phyloP scores from a whole-genome alignment of 257 asterid genomes.

The Solanum megistacrolobum region DNA sequence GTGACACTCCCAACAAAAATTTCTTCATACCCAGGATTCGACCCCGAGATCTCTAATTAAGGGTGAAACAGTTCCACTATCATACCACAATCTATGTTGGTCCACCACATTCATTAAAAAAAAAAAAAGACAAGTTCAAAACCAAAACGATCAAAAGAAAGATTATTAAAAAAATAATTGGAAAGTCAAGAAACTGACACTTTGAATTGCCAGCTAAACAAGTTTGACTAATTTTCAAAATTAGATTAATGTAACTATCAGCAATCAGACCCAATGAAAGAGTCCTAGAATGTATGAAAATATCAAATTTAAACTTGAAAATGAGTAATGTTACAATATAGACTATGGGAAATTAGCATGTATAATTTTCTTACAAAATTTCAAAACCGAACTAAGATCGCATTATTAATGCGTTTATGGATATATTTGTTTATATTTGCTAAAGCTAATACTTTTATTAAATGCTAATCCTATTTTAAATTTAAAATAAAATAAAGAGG shows the following conservation, averaged over 20 bases:
- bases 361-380: too few relatives aligned
- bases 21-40: too few relatives aligned
- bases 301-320: too few relatives aligned
- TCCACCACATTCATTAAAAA: neutral
- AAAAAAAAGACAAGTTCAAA: neutral
- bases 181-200: neutral
- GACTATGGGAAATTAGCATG: neutral
- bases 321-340: too few relatives aligned
- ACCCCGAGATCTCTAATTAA: too few relatives aligned
- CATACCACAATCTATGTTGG: neutral
- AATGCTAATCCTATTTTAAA: too few relatives aligned
- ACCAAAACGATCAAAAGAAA: neutral
- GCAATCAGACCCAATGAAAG: neutral
- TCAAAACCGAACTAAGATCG: neutral
- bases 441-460: neutral
- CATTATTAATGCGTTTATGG: neutral
- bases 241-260: neutral
- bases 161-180: neutral
- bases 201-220: neutral
- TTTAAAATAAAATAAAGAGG: too few relatives aligned
- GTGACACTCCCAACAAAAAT: too few relatives aligned
- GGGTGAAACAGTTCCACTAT: rapidly evolving
- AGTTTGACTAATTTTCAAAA: neutral
- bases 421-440: too few relatives aligned
- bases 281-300: neutral